These are phyloP conservation scores for Quercus lobata DNA, from an alignment of 331 rosid genomes.

Conservation along the genomic window DNA sequence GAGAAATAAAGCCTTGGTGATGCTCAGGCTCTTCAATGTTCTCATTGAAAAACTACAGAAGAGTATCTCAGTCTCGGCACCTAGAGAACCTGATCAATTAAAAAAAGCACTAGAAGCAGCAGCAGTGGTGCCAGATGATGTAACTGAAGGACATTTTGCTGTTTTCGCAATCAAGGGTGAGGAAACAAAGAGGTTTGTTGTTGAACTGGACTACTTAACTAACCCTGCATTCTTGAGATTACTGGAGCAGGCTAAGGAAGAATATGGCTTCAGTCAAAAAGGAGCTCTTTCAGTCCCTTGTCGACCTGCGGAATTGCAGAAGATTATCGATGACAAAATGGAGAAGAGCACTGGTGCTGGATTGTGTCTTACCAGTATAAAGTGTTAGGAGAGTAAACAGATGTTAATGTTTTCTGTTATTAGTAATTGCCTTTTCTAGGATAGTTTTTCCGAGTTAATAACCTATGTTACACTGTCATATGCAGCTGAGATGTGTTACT, in stretches of 20 bases:
- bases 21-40: conserved; percentile 33
- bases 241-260: conserved; percentile 55
- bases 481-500: too few species aligned
- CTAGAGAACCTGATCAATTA: conserved; percentile 17
- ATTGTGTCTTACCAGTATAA: too few species aligned
- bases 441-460: too few species aligned
- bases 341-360: not conserved
- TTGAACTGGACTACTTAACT: conserved; percentile 45
- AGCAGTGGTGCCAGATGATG: conserved; percentile 44
- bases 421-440: too few species aligned
- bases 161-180: conserved; percentile 61
- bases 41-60: conserved; percentile 40
- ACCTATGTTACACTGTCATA: too few species aligned
- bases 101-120: conserved; percentile 14
- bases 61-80: conserved; percentile 34
- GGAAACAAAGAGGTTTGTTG: conserved; percentile 55
- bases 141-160: conserved; percentile 57
- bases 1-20: conserved; percentile 9
- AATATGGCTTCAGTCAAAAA: conserved; percentile 60
- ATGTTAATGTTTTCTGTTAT: too few species aligned
- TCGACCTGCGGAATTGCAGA: conserved; percentile 49
- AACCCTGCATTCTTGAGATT: conserved; percentile 54
- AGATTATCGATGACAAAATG: conserved; percentile 29
- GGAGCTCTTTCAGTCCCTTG: conserved; percentile 76
- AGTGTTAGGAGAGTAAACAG: too few species aligned